Percentiles rank a stretch among this genome's conserved stretches.
These are phyloP conservation scores for Manihot esculenta DNA, from an alignment of 441 rosid species.

Conservation along the genomic window DNA sequence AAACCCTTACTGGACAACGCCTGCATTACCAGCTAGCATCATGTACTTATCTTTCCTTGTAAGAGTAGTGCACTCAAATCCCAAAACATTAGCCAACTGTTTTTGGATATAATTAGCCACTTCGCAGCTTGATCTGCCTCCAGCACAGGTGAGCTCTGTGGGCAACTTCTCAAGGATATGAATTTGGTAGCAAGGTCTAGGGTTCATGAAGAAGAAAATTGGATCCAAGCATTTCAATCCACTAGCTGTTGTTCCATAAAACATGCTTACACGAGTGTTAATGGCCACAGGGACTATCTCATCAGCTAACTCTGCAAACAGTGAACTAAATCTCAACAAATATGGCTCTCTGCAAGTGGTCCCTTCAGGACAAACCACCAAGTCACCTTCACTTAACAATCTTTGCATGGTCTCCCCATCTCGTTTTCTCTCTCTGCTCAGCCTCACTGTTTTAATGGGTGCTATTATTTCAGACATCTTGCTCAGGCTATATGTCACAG, in stretches of 20 bases:
- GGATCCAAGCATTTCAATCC: conserved; percentile 90
- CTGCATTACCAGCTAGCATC: conserved; percentile 92
- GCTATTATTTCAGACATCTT: conserved; percentile 78
- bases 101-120: conserved; percentile 79
- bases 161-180: conserved; percentile 66
- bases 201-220: conserved; percentile 84
- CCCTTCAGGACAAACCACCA: conserved; percentile 95
- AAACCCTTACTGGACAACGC: conserved; percentile 43
- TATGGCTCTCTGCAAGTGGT: conserved; percentile 96
- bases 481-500: conserved; percentile 93
- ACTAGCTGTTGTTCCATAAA: conserved; percentile 89
- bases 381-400: conserved; percentile 67
- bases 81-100: conserved; percentile 65
- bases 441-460: conserved; percentile 76
- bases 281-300: conserved; percentile 90
- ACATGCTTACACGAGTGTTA: conserved; percentile 62
- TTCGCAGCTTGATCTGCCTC: conserved; percentile 69
- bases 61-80: conserved; percentile 77
- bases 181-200: conserved; percentile 58
- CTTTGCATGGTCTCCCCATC: conserved; percentile 76
- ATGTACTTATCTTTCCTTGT: conserved; percentile 86
- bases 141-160: conserved; percentile 64
- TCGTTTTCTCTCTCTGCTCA: conserved; percentile 58
- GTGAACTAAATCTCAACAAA: conserved; percentile 77
- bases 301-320: conserved; percentile 81